Percentiles rank a stretch among this genome's conserved stretches.
phyloP scores from a whole-genome alignment of 2,329 filamentous ascomycete species.

The Arthroderma sp. region DNA sequence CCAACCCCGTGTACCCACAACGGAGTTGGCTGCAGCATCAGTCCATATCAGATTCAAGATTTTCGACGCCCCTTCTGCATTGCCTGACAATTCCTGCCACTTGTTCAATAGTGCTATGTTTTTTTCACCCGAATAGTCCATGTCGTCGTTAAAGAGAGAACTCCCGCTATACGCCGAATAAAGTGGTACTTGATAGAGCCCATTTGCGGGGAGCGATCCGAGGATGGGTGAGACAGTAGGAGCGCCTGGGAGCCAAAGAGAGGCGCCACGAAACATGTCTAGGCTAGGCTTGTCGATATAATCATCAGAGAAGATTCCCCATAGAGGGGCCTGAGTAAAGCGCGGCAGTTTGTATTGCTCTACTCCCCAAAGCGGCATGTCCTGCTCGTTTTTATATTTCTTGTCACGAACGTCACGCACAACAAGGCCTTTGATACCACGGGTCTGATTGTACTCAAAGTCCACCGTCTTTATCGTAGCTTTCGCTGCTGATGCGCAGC shows the following conservation, averaged over 20 bases:
- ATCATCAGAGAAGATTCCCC: conserved; percentile 17
- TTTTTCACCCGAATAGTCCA: background rate
- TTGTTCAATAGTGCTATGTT: conserved; percentile 1
- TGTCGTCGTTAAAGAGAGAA: background rate
- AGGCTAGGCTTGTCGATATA: background rate
- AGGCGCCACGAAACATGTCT: background rate
- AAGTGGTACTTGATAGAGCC: background rate
- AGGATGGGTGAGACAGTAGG: background rate
- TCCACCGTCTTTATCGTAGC: conserved; percentile 30
- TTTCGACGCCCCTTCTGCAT: conserved; percentile 10
- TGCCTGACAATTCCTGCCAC: conserved; percentile 2
- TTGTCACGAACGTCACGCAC: conserved; percentile 22
- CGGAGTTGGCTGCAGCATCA: conserved; percentile 23
- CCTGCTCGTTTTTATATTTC: conserved; percentile 16
- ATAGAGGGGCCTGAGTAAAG: conserved; percentile 17
- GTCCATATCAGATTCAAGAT: conserved; percentile 31
- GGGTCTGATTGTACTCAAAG: conserved; percentile 27
- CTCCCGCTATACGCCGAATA: background rate
- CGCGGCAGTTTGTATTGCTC: background rate
- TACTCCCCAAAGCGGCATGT: conserved; percentile 5
- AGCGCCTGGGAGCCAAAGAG: background rate
- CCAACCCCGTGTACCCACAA: conserved; percentile 20
- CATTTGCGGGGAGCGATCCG: background rate
- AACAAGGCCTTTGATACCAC: conserved; percentile 17
- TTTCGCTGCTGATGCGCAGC: conserved; percentile 25